Evolutionary conservation across 2,329 filamentous ascomycete species (phyloP), one percentile per base, ranked within the genome.

Genomic region (Mycosphaerelloides madeirae): DNA sequence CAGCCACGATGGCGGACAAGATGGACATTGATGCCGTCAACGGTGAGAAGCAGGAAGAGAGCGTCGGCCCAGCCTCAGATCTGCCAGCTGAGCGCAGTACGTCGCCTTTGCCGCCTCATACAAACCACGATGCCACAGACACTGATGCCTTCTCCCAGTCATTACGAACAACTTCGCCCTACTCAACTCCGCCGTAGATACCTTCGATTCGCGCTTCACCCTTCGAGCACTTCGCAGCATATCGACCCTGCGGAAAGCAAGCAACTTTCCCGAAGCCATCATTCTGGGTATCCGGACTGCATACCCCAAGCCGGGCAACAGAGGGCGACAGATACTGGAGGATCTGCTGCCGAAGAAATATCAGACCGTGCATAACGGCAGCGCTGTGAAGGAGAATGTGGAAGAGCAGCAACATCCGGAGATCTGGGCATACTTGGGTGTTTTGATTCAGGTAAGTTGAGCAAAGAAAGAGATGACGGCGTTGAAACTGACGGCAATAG

Each of bases 121-220:
- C 34, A 43, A 43, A 47, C 43, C 40, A 28, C 19, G 28, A 41
- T 18, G n/a, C 31, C 28, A 43, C 35, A 34, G n/a, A 36, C 37
- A 52, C 48, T 56, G 43, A 55, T 42, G 35, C 19, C 18, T 38
- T 6, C 19, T 48, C 45, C 31, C 64, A 97, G 93, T 96, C 68
- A 95, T 98, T 73, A 93, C 90, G 72, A 84, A 80, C 76, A 96
- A 94, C 72, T 96, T 96, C 65, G 80, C 81, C 41, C 79, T 98
- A 54, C 79, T 98, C 63, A 90, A 96, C 63, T 85, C 89, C 62
- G 93, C 90, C 55, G 91, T 98, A 54, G 78, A 83, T 54, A 81
- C 94, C 60, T 98, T 97, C 68, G 93, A 98, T 71, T 82, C 90
- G 48, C 84, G 93, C 74, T 98, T 96, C 72, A 88, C 91, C 45